Evolutionary conservation across 2,329 filamentous ascomycete genomes (phyloP), one percentile per base, ranked within the genome.

Genomic region (Capronia epimyces): DNA sequence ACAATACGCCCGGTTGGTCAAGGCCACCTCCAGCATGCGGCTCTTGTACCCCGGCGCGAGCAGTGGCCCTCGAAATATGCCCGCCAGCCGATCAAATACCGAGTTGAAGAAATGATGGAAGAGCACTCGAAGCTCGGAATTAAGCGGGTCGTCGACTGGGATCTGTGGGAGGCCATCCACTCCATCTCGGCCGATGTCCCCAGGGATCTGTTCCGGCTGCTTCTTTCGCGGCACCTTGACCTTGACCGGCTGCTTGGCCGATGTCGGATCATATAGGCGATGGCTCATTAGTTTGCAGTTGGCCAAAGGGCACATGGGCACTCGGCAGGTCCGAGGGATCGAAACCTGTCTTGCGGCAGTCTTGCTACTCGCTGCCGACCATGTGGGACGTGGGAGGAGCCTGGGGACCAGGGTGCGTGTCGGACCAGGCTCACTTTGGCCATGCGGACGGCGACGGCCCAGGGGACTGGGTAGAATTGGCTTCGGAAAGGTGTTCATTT

Each of bases 61-160:
- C 21, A 37, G 18, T 22, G 39, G 39, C 4, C 46, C 46, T 21
- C 46, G 46, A 39, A 49, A 49, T 27, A 49, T 43, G 16, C 25
- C 29, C 12, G 46, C 46, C 25, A 49, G 46, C 8, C 31, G 25
- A 29, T 49, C 40, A 39, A 49, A 49, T 4, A 49, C 46, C 20
- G 46, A 43, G 27, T 43, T 16, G 25, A 49, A 49, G 46, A 49
- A 49, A 44, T 49, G 46, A 37, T 49, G 46, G 29, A 49, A 49
- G 20, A 49, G 36, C 7, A 22, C 39, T 31, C 46, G 39, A 20
- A 43, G 40, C 7, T 49, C 27, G 29, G 46, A 18, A 4, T 49
- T 40, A 4, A 48, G 20, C 6, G 27, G 27, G n/a, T 43, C 29
- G 7, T 49, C 41, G 25, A 49, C 31, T 8, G 46, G 46, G 4